Conservation (phyloP, 106 monocot species). For the Iris macrosiphon region DNA sequence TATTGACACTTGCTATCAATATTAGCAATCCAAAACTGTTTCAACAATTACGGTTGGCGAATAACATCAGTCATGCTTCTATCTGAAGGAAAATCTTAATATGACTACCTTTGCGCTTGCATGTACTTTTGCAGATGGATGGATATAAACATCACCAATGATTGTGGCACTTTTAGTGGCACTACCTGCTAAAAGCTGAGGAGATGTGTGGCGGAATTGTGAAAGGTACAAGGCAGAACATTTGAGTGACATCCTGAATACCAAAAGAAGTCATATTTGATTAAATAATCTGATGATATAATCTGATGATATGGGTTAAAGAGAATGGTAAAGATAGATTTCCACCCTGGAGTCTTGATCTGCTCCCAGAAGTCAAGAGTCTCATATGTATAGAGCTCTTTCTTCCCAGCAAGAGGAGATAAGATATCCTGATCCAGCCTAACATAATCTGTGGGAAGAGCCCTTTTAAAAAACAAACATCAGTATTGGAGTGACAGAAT, state of each 20-base stretch:
- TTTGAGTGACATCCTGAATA: slow-evolving; percentile 84
- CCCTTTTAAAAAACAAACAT: slow-evolving; percentile 39
- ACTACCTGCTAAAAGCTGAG: slow-evolving; percentile 67
- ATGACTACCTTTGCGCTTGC: slow-evolving; percentile 87
- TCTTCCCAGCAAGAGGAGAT: slow-evolving; percentile 97
- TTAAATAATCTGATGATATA: too few species aligned
- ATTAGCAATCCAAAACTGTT: too few species aligned
- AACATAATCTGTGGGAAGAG: slow-evolving; percentile 85
- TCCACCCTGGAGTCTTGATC: slow-evolving; percentile 92
- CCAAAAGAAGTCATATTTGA: background rate
- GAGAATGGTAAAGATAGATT: background rate
- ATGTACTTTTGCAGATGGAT: slow-evolving; percentile 99
- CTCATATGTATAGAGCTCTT: slow-evolving; percentile 79
- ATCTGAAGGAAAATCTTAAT: too few species aligned
- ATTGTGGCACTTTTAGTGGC: too few species aligned
- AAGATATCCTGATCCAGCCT: slow-evolving; percentile 96
- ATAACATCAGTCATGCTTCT: too few species aligned
- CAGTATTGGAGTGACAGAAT: background rate
- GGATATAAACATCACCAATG: slow-evolving; percentile 89
- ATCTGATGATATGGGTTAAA: background rate
- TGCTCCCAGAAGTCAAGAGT: slow-evolving; percentile 97
- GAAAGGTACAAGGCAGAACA: slow-evolving; percentile 89
- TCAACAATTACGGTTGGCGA: too few species aligned
- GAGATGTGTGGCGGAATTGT: slow-evolving; percentile 68
- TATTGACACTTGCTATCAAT: too few species aligned